Conservation (phyloP, 148 eudicot species). For the Chenopodium suecicum region DNA sequence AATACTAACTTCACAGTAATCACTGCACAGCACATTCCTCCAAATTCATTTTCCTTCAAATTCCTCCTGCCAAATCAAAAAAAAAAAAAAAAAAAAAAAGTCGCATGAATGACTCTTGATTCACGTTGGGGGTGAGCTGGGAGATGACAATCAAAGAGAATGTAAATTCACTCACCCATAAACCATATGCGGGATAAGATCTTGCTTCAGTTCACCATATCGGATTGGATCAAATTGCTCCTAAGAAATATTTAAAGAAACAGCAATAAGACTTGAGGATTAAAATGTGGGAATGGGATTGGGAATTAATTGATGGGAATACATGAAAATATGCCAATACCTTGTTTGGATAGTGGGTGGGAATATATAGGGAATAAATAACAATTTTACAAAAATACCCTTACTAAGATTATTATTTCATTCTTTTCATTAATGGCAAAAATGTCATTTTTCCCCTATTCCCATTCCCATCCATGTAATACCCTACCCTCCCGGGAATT, state of each 20-base stretch:
- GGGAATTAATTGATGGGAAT: too few species aligned
- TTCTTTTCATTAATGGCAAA: too few species aligned
- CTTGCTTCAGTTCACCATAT: constrained; percentile 47
- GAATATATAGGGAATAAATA: too few species aligned
- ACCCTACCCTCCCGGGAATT: too few species aligned
- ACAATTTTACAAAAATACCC: too few species aligned
- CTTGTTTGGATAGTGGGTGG: too few species aligned
- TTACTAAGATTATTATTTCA: too few species aligned
- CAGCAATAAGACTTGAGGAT: not conserved
- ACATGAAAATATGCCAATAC: too few species aligned
- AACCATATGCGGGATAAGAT: constrained; percentile 87
- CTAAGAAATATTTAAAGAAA: constrained; percentile 30
- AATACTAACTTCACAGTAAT: constrained; percentile 63
- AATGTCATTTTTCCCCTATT: too few species aligned
- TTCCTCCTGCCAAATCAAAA: constrained; percentile 45
- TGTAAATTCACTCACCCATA: constrained; percentile 57
- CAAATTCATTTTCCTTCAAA: constrained; percentile 60
- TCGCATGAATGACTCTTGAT: not conserved
- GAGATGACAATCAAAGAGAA: constrained; percentile 7
- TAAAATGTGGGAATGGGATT: too few species aligned
- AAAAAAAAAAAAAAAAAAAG: not conserved
- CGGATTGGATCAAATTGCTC: constrained; percentile 78
- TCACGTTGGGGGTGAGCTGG: not conserved
- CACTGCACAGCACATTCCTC: constrained; percentile 81
- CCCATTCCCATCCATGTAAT: too few species aligned